These are phyloP conservation scores for Vicia faba DNA, from an alignment of 306 rosid genomes.

Conservation along the genomic window DNA sequence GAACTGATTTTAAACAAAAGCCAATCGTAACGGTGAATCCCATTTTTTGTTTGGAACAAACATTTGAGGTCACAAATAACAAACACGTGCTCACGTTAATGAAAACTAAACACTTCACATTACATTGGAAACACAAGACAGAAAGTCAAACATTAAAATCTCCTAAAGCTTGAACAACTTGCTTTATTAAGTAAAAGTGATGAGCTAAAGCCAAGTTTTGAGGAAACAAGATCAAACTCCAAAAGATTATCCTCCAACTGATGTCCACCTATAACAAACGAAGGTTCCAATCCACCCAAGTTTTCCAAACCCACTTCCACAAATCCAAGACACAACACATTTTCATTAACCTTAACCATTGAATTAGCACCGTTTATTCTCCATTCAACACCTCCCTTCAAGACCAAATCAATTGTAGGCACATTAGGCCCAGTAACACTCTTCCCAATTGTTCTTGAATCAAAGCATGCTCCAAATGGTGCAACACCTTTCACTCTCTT, in stretches of 20 bases:
- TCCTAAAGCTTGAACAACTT: constrained; percentile 37
- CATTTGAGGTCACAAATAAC: too few species aligned
- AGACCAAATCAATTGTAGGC: constrained; percentile 41
- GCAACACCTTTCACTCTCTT: constrained; percentile 37
- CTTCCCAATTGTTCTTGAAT: constrained; percentile 26
- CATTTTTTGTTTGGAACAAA: too few species aligned
- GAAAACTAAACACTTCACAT: neutral
- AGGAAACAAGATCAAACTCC: constrained; percentile 38
- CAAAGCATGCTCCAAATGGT: constrained; percentile 51
- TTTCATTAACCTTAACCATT: constrained; percentile 38
- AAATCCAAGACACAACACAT: constrained; percentile 46
- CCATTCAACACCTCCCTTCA: constrained; percentile 34
- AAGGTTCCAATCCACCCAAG: constrained; percentile 9
- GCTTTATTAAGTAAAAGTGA: constrained; percentile 35
- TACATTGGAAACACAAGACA: neutral
- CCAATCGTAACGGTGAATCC: too few species aligned
- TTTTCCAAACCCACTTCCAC: constrained; percentile 36
- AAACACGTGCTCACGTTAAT: too few species aligned
- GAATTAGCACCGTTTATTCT: constrained; percentile 44
- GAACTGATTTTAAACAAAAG: too few species aligned
- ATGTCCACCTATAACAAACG: constrained; percentile 36
- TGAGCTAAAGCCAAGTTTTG: constrained; percentile 37
- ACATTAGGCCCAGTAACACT: constrained; percentile 37
- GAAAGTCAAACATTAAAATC: constrained; percentile 7
- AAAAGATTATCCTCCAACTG: constrained; percentile 43